These are phyloP conservation scores for Pythium folliculosum DNA, from an alignment of 352 stramenopile species.

Conservation along the genomic window DNA sequence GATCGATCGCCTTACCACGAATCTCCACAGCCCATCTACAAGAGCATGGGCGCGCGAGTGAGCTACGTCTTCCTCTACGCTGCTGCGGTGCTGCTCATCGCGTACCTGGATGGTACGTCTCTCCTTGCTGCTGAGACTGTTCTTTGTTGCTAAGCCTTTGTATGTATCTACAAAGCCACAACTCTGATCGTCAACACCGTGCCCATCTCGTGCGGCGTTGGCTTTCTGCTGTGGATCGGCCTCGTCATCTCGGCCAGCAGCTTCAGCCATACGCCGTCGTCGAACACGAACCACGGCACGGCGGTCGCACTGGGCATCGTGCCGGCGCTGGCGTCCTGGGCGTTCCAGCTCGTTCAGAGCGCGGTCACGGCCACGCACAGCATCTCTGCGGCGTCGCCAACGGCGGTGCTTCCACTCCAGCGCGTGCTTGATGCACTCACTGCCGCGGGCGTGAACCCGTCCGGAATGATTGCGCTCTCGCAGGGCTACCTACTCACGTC, in stretches of 20 bases:
- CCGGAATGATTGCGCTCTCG: conserved; percentile 43
- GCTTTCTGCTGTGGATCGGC: conserved; percentile 54
- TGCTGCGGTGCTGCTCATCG: conserved; percentile 30
- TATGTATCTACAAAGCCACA: conserved; percentile 14
- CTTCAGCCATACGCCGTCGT: conserved; percentile 40
- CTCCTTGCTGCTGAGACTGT: background rate
- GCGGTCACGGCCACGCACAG: conserved; percentile 27
- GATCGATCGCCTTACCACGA: background rate
- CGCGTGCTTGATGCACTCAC: conserved; percentile 31
- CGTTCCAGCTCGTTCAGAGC: conserved; percentile 42
- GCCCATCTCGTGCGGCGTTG: conserved; percentile 41
- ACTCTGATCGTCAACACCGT: conserved; percentile 40
- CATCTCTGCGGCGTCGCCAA: background rate
- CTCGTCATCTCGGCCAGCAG: conserved; percentile 46
- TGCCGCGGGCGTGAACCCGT: conserved; percentile 35
- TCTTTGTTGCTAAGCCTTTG: background rate
- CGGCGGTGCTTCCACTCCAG: conserved; percentile 18
- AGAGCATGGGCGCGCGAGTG: conserved; percentile 43
- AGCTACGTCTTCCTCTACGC: conserved; percentile 43
- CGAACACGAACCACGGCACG: conserved; percentile 44
- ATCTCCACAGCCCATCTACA: conserved; percentile 39
- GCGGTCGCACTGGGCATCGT: conserved; percentile 46
- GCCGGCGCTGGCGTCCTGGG: conserved; percentile 42
- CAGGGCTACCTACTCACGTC: conserved; percentile 49
- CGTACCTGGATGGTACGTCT: conserved; percentile 34